Evolutionary conservation across 1,139 yeast species (phyloP), one percentile per base, ranked within the genome.

Genomic region (Hansenula sp.): DNA sequence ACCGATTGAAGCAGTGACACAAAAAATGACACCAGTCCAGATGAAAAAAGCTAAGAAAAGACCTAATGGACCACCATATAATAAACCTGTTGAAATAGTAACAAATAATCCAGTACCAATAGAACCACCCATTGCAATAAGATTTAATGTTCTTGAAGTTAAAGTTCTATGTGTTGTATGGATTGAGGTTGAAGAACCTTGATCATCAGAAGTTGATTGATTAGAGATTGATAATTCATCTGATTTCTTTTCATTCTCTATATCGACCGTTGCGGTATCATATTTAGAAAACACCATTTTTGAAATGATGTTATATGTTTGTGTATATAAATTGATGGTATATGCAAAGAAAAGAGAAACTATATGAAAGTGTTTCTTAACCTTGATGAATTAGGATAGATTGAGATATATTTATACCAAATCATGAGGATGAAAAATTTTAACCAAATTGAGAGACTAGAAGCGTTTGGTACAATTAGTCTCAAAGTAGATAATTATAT

Each of bases 41-140:
- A 71, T 47, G 5, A 63, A 44, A 46, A 71, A 82, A 13, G 83
- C 85, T 36, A 84, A 68, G 41, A 84, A 67, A 27, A 84, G 65
- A 32, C 86, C 80, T 4, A 76, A 79, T 6, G 92, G 89, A 12
- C 94, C 94, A 44, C 88, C 90, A 35, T 63, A 64, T 36, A 70
- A 62, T 46, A 84, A 66, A 9, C 83, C 81, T 29, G 73, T 69
- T 17, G 89, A 89, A 43, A 78, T 71, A 41, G 84, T 83, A 17
- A 85, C 79, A 67, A 82, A 69, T 37, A 78, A 61, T 48, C 85
- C 87, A n/a, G 90, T 83, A 53, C 94, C 94, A 49, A 85, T 83
- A 33, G 86, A 73, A 24, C 95, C 94, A 45, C 94, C 94, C 43
- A 78, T 74, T 38, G 89, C 88, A 51, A 85, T 80, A 62, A 82